Evolutionary conservation across 1,139 yeast species (phyloP).

Genomic region (Taphrina communis): DNA sequence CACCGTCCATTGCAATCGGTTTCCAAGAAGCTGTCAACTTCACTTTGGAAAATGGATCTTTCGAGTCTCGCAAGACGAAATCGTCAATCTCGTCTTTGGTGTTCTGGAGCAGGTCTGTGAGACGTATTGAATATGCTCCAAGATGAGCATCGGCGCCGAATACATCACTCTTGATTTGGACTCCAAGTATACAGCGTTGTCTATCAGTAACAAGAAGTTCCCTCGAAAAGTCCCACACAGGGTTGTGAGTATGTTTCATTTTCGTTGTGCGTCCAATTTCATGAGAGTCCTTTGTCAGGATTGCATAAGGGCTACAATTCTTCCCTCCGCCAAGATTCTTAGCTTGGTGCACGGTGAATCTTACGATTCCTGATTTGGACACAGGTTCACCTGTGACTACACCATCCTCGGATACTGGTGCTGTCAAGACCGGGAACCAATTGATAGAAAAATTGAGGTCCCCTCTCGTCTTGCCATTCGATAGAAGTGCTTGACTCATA

Average conservation of each 20-base stretch:
- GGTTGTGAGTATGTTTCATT: slow-evolving; percentile 67
- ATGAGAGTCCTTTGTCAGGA: slow-evolving; percentile 56
- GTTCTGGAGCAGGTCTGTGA: slow-evolving; percentile 76
- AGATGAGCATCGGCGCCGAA: slow-evolving; percentile 66
- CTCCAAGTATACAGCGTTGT: slow-evolving; percentile 68
- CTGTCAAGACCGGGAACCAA: slow-evolving; percentile 79
- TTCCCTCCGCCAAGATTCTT: slow-evolving; percentile 68
- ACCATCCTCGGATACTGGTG: slow-evolving; percentile 80
- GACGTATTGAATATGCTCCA: slow-evolving; percentile 55
- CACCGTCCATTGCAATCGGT: slow-evolving; percentile 73
- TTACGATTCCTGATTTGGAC: slow-evolving; percentile 86
- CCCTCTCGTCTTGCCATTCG: slow-evolving; percentile 83
- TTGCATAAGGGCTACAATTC: slow-evolving; percentile 73
- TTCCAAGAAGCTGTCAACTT: slow-evolving; percentile 78
- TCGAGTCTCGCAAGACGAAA: slow-evolving; percentile 60
- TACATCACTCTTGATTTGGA: slow-evolving; percentile 69
- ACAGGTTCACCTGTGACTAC: slow-evolving; percentile 87
- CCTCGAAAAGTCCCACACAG: slow-evolving; percentile 67
- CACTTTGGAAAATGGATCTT: slow-evolving; percentile 49
- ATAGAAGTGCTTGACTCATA: slow-evolving; percentile 63
- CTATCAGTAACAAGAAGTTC: slow-evolving; percentile 80
- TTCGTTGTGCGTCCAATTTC: slow-evolving; percentile 63
- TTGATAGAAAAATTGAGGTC: slow-evolving; percentile 69
- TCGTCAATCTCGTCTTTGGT: slow-evolving; percentile 78
- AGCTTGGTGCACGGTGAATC: slow-evolving; percentile 73